phyloP scores from a whole-genome alignment of 2,329 filamentous ascomycete species.

The Fusarium annulatum region DNA sequence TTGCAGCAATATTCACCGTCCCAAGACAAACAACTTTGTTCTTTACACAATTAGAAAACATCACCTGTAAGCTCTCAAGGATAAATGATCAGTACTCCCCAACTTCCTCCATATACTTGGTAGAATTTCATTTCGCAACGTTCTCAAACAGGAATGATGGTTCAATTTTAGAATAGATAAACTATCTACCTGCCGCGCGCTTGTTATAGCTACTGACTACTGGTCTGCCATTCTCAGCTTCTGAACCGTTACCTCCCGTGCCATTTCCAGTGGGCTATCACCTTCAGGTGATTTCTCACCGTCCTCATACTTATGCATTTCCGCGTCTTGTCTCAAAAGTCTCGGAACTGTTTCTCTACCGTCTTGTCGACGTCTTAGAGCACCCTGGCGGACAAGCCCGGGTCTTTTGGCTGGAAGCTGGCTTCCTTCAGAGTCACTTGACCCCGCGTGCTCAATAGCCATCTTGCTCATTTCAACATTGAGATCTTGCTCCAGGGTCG shows the following conservation, averaged over 20 bases:
- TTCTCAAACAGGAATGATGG: too few relatives aligned
- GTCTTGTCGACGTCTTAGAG: not conserved
- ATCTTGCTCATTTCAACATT: fast-evolving
- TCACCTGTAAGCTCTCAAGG: fast-evolving
- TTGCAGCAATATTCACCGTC: fast-evolving
- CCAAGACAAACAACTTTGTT: not conserved
- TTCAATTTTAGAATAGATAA: fast-evolving
- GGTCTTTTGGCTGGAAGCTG: not conserved
- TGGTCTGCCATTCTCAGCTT: not conserved
- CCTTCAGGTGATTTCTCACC: fast-evolving
- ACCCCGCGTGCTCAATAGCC: fast-evolving
- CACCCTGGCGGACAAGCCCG: fast-evolving
- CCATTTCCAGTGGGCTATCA: fast-evolving
- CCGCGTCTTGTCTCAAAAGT: not conserved
- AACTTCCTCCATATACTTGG: fast-evolving
- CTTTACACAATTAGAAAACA: not conserved
- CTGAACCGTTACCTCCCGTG: fast-evolving
- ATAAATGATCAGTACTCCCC: fast-evolving
- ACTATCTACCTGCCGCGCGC: fast-evolving
- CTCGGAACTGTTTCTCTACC: fast-evolving
- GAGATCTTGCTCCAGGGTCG: not conserved
- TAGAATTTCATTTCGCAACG: fast-evolving
- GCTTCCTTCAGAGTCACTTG: too few relatives aligned
- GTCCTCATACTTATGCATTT: fast-evolving
- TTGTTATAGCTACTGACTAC: fast-evolving